Evolutionary conservation across 257 asterid species (phyloP), one percentile per base, ranked within the genome.

Genomic region (Solanum dulcamara): DNA sequence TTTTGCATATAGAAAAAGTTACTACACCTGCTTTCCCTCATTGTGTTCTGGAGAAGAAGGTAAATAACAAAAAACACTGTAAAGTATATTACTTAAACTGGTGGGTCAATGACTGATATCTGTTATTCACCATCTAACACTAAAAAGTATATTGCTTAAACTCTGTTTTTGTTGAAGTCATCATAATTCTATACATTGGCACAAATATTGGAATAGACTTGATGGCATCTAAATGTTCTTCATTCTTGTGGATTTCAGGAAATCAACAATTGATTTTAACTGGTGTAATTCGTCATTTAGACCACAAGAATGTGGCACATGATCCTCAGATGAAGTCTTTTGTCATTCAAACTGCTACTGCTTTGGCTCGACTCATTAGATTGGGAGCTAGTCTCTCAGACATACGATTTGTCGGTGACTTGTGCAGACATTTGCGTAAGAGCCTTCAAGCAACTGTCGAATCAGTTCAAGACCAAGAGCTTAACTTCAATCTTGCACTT

Each of bases 391-490:
- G 91, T 77, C 90, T 95, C 55, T 92, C 94, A 37, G 99, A 95
- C 85, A 87, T 92, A 88, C 98, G 98, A n/a, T 93, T 92, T 83
- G 96, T 97, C 32, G 90, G 94, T 85, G 98, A 97, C 90, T 96
- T 97, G 89, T 97, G 95, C 87, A 91, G 97, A 81, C 98, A 97
- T 90, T 87, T 97, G 90, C 94, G 99, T 85, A 97, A 93, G 87
- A 94, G 97, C 91, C 94, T 95, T 75, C 98, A 94, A 89, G 95
- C 97, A 82, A 91, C 98, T 55, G 94, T 92, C 6, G 97, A 93
- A 87, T 91, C 94, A 26, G 94, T 83, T 75, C 97, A 92, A 75
- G 97, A 93, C 84, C 92, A 91, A 81, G 97, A 93, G 86, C 84
- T 90, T 53, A 90, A 87, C 87, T 85, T 90, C 84, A 93, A 94